Conservation (phyloP, 768 basidiomycete species). For the Lactifluus piperatus region DNA sequence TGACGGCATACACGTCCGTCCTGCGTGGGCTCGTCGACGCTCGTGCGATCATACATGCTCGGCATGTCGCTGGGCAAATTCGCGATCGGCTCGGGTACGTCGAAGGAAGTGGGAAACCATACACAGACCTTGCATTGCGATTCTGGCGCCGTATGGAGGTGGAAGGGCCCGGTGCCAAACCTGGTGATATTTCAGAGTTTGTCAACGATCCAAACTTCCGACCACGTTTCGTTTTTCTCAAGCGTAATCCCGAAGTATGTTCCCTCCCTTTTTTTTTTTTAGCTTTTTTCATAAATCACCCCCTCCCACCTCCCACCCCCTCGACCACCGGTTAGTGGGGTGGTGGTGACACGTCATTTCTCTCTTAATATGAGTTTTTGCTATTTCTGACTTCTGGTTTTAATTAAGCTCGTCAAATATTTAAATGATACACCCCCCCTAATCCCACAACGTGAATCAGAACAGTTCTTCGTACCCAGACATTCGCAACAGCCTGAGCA, state of each 20-base stretch:
- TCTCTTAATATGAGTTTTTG: too few species aligned
- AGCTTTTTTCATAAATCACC: too few species aligned
- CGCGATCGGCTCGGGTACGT: background rate
- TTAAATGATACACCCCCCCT: background rate
- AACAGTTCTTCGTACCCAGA: too few species aligned
- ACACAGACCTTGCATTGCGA: background rate
- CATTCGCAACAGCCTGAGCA: background rate
- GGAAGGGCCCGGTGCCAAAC: background rate
- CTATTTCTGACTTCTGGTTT: too few species aligned
- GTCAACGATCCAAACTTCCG: background rate
- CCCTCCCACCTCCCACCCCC: background rate
- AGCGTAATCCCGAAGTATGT: background rate
- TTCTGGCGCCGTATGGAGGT: constrained; percentile 1
- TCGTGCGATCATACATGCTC: background rate
- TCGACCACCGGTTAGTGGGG: too few species aligned
- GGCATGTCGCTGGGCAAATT: background rate
- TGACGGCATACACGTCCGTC: background rate
- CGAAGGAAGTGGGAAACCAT: background rate
- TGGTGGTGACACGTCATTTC: too few species aligned
- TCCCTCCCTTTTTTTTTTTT: too few species aligned
- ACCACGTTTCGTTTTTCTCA: background rate
- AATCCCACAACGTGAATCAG: too few species aligned
- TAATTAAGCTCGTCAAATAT: constrained; percentile 2
- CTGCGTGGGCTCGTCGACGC: constrained; percentile 7
- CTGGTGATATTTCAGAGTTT: background rate